These are phyloP conservation scores for Immersiporthe knoxdaviesiana DNA, from an alignment of 2,329 filamentous ascomycete species.

Conservation along the genomic window DNA sequence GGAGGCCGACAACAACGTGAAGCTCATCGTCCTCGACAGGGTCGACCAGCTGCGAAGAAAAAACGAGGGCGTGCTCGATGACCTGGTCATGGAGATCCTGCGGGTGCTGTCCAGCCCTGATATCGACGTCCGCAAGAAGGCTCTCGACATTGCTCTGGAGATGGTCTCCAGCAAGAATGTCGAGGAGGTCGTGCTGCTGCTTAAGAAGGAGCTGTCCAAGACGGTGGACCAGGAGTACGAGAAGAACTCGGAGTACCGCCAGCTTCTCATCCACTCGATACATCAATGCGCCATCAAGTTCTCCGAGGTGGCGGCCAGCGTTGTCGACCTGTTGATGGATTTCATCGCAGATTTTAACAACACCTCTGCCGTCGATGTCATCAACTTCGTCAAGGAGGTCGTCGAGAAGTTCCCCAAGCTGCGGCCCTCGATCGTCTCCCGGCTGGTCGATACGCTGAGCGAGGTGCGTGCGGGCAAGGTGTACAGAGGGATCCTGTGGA, in stretches of 20 bases:
- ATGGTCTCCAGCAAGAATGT: conserved; percentile 99
- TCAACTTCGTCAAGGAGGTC: conserved; percentile 98
- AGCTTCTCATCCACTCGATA: conserved; percentile 93
- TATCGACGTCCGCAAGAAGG: conserved; percentile 92
- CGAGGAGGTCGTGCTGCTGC: conserved; percentile 90
- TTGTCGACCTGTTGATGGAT: conserved; percentile 97
- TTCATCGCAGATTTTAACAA: conserved; percentile 99
- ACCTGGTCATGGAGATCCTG: conserved; percentile 95
- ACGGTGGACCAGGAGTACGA: conserved; percentile 98
- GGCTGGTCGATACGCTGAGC: conserved; percentile 84
- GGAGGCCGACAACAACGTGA: conserved; percentile 98
- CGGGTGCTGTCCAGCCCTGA: conserved; percentile 94
- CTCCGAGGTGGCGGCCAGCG: conserved; percentile 94
- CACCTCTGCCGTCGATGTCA: conserved; percentile 93
- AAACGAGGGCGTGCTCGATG: conserved; percentile 89
- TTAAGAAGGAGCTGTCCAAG: conserved; percentile 98
- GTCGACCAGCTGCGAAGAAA: conserved; percentile 85
- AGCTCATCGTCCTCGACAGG: conserved; percentile 94
- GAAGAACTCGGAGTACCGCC: conserved; percentile 95
- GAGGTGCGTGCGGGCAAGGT: conserved; percentile 97
- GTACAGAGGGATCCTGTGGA: conserved; percentile 95
- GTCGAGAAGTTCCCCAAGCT: conserved; percentile 96
- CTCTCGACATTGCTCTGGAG: conserved; percentile 85
- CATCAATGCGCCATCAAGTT: conserved; percentile 99
- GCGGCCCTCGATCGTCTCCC: conserved; percentile 82